These are phyloP conservation scores for Knufia fluminis DNA, from an alignment of 2,329 filamentous ascomycete genomes.

Conservation along the genomic window DNA sequence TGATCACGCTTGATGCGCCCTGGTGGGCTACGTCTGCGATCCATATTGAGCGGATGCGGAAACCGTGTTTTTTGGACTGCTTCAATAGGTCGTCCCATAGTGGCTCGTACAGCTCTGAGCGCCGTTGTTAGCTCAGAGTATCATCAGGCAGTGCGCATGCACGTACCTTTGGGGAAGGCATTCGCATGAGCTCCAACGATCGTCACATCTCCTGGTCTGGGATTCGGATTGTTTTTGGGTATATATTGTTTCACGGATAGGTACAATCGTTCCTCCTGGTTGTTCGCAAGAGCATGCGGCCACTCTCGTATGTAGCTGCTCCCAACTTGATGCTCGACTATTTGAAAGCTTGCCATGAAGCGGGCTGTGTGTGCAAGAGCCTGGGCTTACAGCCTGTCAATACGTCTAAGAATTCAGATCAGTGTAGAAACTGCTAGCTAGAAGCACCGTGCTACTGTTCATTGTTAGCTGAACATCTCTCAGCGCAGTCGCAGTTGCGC, in stretches of 20 bases:
- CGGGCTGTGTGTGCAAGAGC: not conserved
- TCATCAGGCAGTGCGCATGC: slow-evolving; percentile 8
- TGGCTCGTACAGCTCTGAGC: slow-evolving; percentile 63
- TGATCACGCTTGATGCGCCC: slow-evolving; percentile 63
- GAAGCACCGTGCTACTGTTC: no score
- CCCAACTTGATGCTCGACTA: slow-evolving; percentile 41
- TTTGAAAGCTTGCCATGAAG: slow-evolving; percentile 27
- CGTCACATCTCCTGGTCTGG: slow-evolving; percentile 41
- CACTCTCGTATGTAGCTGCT: slow-evolving; percentile 45
- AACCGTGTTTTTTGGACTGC: slow-evolving; percentile 50
- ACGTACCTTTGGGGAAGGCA: slow-evolving; percentile 44
- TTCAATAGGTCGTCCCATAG: slow-evolving; percentile 68
- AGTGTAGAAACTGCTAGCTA: no score
- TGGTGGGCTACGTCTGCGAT: slow-evolving; percentile 73
- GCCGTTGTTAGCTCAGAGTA: slow-evolving; percentile 41
- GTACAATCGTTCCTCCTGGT: slow-evolving; percentile 42
- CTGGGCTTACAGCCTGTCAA: no score
- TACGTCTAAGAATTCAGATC: no score
- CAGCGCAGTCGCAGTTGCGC: no score
- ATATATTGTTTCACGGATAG: slow-evolving; percentile 49
- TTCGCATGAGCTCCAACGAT: slow-evolving; percentile 48
- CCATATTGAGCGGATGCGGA: slow-evolving; percentile 60
- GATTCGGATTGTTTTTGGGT: slow-evolving; percentile 37
- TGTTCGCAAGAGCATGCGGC: slow-evolving; percentile 36
- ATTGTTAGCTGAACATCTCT: no score